Conservation (phyloP, 345 rosid species). For the Eucalyptus tenuipes region DNA sequence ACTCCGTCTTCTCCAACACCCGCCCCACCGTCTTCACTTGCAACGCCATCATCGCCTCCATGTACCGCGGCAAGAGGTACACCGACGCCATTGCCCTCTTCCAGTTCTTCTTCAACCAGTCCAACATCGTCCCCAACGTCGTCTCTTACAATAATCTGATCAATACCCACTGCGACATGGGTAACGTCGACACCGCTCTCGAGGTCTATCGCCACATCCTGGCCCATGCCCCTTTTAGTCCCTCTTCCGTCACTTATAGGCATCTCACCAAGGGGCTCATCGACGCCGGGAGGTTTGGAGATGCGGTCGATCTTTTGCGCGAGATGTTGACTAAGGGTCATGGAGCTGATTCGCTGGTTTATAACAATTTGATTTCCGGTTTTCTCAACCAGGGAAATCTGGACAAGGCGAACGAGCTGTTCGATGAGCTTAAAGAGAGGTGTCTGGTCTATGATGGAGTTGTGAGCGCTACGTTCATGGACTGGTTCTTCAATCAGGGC, state of each 20-base stretch:
- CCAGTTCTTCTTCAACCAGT: constrained; percentile 67
- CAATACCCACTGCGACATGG: constrained; percentile 76
- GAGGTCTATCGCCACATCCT: constrained; percentile 55
- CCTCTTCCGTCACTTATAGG: constrained; percentile 74
- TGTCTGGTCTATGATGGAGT: constrained; percentile 88
- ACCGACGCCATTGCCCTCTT: constrained; percentile 72
- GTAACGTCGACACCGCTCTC: constrained; percentile 63
- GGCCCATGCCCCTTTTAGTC: constrained; percentile 70
- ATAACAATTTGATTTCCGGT: constrained; percentile 67
- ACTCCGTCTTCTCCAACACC: constrained; percentile 48
- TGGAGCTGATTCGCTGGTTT: constrained; percentile 91
- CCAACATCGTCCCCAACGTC: constrained; percentile 74
- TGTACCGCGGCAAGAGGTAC: constrained; percentile 80
- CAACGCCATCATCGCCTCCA: constrained; percentile 89
- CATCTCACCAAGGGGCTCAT: constrained; percentile 91
- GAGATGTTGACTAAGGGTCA: constrained; percentile 87
- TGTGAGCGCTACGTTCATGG: constrained; percentile 81
- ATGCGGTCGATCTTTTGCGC: constrained; percentile 71
- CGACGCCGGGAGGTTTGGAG: constrained; percentile 58
- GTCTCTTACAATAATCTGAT: constrained; percentile 92
- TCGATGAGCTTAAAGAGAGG: constrained; percentile 70
- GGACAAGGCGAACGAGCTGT: constrained; percentile 82
- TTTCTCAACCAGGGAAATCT: constrained; percentile 64
- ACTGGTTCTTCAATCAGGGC: constrained; percentile 90
- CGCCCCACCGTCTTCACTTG: constrained; percentile 98